Evolutionary conservation across 108 stramenopile genomes (phyloP), one percentile per base, ranked within the genome.

Genomic region (Skeletonema tropicum): DNA sequence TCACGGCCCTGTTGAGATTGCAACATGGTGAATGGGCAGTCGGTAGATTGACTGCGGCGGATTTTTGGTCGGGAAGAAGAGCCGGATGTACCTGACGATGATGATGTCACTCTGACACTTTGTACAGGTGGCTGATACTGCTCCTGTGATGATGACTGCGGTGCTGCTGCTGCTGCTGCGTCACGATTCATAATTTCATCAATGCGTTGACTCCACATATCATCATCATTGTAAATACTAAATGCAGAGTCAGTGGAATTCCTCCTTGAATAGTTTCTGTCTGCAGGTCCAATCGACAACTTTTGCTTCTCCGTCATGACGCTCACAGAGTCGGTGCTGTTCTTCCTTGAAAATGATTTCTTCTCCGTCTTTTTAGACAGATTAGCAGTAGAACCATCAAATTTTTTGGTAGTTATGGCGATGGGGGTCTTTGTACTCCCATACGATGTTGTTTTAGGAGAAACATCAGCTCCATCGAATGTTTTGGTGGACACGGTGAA

Each of bases 181-280:
- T n/a, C 52, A 10, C 52, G 23, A 9, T 55, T 55, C 52, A 55
- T 55, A 55, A 55, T 55, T 23, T 55, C 52, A 55, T 23, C 52
- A 10, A 55, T 55, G 23, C 52, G 52, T 23, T 55, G 52, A 23
- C 21, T 25, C 52, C 52, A 55, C 52, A 55, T 9, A 2, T 55
- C 52, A 55, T 55, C 52, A 55, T 55, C 52, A 23, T 55, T 55
- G 23, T 55, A 55, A 23, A 55, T 21, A 9, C 52, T 23, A 2
- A 55, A 55, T 0, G 23, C 23, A 55, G 52, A 55, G 23, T 55
- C 52, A 5, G 52, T 55, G 23, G 17, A 19, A 23, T 55, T 55
- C 52, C 23, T 55, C 52, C 52, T 55, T 25, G 52, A 55, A 55
- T 25, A 55, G 52, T 23, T 23, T 55, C 6, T 23, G 15, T 45